Percentiles rank a stretch among this genome's conserved stretches.
Evolutionary conservation across 2,329 filamentous ascomycete species (phyloP).

Genomic region (Cladosporium colombiae): DNA sequence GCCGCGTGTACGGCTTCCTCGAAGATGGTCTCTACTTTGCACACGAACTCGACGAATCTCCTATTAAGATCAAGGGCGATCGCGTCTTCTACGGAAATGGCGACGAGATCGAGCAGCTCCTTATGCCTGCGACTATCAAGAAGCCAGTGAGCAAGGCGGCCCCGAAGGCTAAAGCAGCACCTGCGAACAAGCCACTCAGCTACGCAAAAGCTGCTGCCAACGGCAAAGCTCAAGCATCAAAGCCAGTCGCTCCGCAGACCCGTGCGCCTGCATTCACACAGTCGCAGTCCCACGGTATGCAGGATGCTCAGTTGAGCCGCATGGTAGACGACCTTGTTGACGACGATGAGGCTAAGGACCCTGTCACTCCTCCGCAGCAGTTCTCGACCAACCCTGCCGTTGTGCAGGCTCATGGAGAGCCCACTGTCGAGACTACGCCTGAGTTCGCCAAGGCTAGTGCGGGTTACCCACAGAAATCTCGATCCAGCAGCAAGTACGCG

Average conservation of each 20-base stretch:
- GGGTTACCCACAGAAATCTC: constrained; percentile 21
- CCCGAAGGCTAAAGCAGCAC: constrained; percentile 18
- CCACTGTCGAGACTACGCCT: constrained; percentile 34
- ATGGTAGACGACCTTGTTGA: constrained; percentile 62
- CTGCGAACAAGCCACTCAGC: constrained; percentile 32
- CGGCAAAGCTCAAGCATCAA: constrained; percentile 5
- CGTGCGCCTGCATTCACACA: constrained; percentile 23
- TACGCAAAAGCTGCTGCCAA: constrained; percentile 32
- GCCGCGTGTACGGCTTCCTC: constrained; percentile 63
- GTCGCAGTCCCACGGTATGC: constrained; percentile 23
- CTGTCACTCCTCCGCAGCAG: constrained; percentile 50
- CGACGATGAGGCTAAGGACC: constrained; percentile 47
- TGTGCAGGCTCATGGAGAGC: constrained; percentile 41
- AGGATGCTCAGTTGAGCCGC: constrained; percentile 53
- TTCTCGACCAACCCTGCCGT: constrained; percentile 28
- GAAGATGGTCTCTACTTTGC: constrained; percentile 62
- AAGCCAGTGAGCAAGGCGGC: constrained; percentile 29
- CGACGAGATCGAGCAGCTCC: constrained; percentile 29
- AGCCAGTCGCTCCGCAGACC: constrained; percentile 19
- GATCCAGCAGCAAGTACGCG: constrained; percentile 16
- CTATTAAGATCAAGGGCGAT: constrained; percentile 27
- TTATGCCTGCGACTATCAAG: constrained; percentile 44
- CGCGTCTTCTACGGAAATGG: constrained; percentile 31
- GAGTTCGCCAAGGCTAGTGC: constrained; percentile 38
- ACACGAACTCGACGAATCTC: constrained; percentile 45